phyloP scores from a whole-genome alignment of 1,139 yeast species.

The Diutina neorugosa region DNA sequence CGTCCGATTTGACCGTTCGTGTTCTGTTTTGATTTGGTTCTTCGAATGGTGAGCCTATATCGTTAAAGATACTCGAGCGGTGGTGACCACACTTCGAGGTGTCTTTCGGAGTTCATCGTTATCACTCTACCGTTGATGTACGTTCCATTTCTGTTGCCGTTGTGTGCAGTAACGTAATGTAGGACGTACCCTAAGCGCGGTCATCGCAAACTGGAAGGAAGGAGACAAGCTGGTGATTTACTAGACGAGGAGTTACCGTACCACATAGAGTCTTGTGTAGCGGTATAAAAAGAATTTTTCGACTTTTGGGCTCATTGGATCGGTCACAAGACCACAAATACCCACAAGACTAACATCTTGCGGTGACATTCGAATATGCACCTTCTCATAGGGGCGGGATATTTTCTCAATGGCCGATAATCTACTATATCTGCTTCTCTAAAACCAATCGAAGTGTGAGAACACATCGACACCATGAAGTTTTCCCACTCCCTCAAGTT shows the following conservation, averaged over 20 bases:
- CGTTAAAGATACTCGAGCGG: not conserved
- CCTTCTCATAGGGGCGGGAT: not conserved
- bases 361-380: too few species aligned
- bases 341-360: too few species aligned
- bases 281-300: too few species aligned
- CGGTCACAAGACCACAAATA: too few species aligned
- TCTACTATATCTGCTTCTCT: not conserved
- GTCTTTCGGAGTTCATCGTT: too few species aligned
- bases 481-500: slow-evolving; percentile 64
- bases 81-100: not conserved
- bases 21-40: not conserved
- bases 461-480: slow-evolving; percentile 36
- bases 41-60: not conserved
- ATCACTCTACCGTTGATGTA: not conserved
- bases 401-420: not conserved
- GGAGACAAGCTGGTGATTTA: not conserved
- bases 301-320: too few species aligned
- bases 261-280: too few species aligned
- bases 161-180: not conserved
- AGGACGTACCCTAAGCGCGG: not conserved
- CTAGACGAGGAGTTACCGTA: too few species aligned
- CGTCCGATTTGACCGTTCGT: not conserved
- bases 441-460: not conserved
- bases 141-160: not conserved
- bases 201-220: not conserved